Evolutionary conservation across 805 yeast species (phyloP).

Genomic region (Yarrowia sp.): DNA sequence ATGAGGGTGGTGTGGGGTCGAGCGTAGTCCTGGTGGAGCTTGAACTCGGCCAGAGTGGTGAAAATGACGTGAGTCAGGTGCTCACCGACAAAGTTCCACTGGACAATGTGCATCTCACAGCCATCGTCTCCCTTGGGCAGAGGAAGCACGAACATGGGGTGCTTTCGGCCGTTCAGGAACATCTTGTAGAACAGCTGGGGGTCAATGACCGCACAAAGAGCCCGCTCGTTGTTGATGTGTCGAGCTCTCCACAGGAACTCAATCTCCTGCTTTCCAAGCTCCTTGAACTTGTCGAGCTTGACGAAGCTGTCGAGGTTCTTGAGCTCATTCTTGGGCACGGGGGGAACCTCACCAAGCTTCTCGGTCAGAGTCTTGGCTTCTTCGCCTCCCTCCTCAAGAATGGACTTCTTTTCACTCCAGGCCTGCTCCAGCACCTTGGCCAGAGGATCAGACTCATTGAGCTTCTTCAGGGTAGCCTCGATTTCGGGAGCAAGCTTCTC

Average conservation of each 20-base stretch:
- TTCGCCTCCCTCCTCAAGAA: slow-evolving; percentile 41
- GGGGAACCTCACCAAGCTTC: slow-evolving; percentile 48
- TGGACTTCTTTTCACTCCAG: slow-evolving; percentile 14
- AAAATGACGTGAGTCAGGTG: slow-evolving; percentile 85
- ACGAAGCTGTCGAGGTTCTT: slow-evolving; percentile 76
- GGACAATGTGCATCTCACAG: slow-evolving; percentile 85
- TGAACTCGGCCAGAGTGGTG: slow-evolving; percentile 90
- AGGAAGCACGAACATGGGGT: slow-evolving; percentile 90
- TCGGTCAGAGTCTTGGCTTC: slow-evolving; percentile 46
- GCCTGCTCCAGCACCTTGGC: slow-evolving; percentile 28
- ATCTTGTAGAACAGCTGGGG: slow-evolving; percentile 66
- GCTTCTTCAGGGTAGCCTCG: slow-evolving; percentile 60
- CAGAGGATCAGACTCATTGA: slow-evolving; percentile 70
- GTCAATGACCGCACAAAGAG: slow-evolving; percentile 70
- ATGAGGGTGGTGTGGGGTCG: slow-evolving; percentile 92
- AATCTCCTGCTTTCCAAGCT: slow-evolving; percentile 66
- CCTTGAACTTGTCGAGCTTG: slow-evolving; percentile 68
- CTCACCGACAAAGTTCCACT: slow-evolving; percentile 90
- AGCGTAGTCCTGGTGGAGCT: slow-evolving; percentile 88
- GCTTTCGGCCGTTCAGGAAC: slow-evolving; percentile 67
- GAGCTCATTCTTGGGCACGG: slow-evolving; percentile 53
- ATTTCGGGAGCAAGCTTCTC: slow-evolving; percentile 68
- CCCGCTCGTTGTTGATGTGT: slow-evolving; percentile 65
- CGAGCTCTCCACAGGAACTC: slow-evolving; percentile 90
- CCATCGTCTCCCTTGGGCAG: slow-evolving; percentile 64